Evolutionary conservation across 805 yeast genomes (phyloP).

Genomic region (Teunomyces barrocoloradensis): DNA sequence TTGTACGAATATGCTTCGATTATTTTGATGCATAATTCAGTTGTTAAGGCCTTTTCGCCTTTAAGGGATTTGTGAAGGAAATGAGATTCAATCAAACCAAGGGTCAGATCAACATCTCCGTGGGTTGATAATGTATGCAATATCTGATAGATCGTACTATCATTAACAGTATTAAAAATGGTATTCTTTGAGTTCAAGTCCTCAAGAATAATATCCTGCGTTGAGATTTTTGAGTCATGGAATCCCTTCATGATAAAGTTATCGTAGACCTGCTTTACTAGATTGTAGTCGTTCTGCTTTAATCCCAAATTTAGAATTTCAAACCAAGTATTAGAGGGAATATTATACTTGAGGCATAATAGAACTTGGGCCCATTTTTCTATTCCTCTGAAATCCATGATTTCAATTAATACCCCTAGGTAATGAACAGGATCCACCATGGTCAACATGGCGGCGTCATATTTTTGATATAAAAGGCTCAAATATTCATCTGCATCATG

Average conservation of each 20-base stretch:
- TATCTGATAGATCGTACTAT: constrained; percentile 21
- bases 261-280: constrained; percentile 28
- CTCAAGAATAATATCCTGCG: constrained; percentile 24
- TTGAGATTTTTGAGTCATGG: constrained; percentile 15
- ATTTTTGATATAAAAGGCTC: constrained; percentile 4
- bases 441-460: background rate
- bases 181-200: constrained; percentile 6
- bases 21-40: constrained; percentile 30
- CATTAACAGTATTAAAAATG: constrained; percentile 19
- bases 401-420: background rate
- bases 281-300: constrained; percentile 20
- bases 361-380: constrained; percentile 10
- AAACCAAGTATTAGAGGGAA: constrained; percentile 19
- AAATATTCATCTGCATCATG: constrained; percentile 21
- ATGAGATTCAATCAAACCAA: constrained; percentile 35
- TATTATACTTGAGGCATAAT: background rate
- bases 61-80: constrained; percentile 28
- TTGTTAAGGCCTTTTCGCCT: constrained; percentile 34
- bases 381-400: constrained; percentile 23
- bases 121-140: constrained; percentile 29
- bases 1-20: constrained; percentile 36
- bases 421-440: background rate
- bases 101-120: constrained; percentile 38
- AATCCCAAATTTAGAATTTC: constrained; percentile 23
- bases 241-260: constrained; percentile 29